Evolutionary conservation across 108 stramenopile genomes (phyloP).

Genomic region (Aurantiochytrium sp.): DNA sequence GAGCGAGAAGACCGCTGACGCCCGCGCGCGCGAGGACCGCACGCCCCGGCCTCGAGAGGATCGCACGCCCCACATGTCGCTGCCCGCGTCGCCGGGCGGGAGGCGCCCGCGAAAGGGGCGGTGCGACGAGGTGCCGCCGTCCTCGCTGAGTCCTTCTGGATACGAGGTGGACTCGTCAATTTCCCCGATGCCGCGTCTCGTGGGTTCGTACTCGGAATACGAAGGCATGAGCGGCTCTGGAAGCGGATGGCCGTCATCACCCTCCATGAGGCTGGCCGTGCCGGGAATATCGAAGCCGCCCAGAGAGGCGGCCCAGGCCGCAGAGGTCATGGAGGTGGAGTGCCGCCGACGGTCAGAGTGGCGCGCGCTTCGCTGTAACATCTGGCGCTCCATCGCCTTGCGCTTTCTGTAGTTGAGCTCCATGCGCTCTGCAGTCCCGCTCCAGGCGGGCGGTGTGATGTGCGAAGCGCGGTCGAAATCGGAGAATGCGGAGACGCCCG

Average conservation of each 20-base stretch:
- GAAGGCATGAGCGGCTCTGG: neutral
- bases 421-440: neutral
- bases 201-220: neutral
- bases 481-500: neutral
- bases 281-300: neutral
- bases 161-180: neutral
- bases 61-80: neutral
- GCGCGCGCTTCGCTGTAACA: neutral
- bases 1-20: neutral
- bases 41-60: neutral
- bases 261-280: neutral
- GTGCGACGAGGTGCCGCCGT: neutral
- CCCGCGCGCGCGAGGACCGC: neutral
- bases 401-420: neutral
- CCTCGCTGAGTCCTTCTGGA: neutral
- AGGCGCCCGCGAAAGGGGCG: neutral
- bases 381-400: neutral
- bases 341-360: neutral
- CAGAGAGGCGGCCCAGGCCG: neutral
- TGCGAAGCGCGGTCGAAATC: conserved; percentile 18
- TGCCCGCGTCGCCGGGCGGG: neutral
- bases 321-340: neutral
- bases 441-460: neutral
- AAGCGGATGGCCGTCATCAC: neutral
- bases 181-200: neutral